phyloP scores from a whole-genome alignment of 257 asterid genomes.

The Dorcoceras hygrometricum region DNA sequence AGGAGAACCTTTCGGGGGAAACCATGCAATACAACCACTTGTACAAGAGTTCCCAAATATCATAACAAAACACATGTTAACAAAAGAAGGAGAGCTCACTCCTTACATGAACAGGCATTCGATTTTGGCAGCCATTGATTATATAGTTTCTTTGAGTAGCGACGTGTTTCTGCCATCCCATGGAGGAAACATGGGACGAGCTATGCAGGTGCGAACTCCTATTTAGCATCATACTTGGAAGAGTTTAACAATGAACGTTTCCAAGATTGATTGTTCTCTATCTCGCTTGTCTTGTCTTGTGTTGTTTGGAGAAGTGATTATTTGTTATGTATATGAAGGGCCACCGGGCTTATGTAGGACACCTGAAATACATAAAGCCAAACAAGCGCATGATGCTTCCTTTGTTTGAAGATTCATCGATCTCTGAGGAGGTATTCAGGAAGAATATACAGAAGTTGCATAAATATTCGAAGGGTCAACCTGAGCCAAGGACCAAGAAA shows the following conservation, averaged over 20 bases:
- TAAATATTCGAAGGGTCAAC: constrained; percentile 49
- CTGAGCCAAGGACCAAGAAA: constrained; percentile 39
- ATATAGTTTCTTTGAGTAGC: constrained; percentile 55
- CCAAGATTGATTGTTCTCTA: no score
- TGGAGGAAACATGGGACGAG: constrained; percentile 68
- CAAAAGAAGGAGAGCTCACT: constrained; percentile 48
- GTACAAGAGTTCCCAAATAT: constrained; percentile 48
- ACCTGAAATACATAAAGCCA: constrained; percentile 54
- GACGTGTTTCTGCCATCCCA: constrained; percentile 61
- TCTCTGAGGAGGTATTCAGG: constrained; percentile 41
- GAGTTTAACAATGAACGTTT: not conserved
- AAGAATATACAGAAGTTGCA: constrained; percentile 43
- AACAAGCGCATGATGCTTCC: constrained; percentile 64
- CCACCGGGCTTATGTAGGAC: constrained; percentile 63
- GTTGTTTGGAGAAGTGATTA: not conserved
- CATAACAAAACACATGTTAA: constrained; percentile 40
- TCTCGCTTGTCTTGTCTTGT: not conserved
- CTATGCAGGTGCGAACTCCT: constrained; percentile 44
- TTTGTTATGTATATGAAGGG: constrained; percentile 34
- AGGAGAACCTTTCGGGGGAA: constrained; percentile 66
- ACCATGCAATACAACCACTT: constrained; percentile 41
- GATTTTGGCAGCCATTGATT: constrained; percentile 58
- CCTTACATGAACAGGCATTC: constrained; percentile 51
- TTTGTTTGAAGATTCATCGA: constrained; percentile 35
- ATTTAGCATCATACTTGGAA: not conserved